A percentile compares a stretch with the other conserved stretches of the same genome.
Conservation (phyloP, 495 filamentous ascomycete species). For the Podospora australis region DNA sequence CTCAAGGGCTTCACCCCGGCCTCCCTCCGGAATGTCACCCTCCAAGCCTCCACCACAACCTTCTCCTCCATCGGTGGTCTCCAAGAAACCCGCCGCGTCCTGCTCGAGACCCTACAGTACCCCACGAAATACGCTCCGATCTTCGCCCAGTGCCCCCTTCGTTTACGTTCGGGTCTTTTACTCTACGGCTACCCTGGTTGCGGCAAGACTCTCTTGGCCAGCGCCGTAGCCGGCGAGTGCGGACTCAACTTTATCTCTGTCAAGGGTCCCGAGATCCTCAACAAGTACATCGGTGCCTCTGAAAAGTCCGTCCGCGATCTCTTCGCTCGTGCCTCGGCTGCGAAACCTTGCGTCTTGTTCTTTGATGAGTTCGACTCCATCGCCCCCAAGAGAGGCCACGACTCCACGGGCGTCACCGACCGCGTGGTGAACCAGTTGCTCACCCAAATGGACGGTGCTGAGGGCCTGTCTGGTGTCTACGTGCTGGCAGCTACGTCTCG, state of each 20-base stretch:
- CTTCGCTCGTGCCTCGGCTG: slow-evolving; percentile 85
- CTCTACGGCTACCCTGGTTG: slow-evolving; percentile 95
- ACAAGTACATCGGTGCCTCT: slow-evolving; percentile 95
- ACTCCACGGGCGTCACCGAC: slow-evolving; percentile 93
- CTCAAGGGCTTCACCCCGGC: slow-evolving; percentile 90
- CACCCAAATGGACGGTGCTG: slow-evolving; percentile 98
- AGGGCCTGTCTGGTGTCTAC: slow-evolving; percentile 89
- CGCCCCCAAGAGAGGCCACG: slow-evolving; percentile 93
- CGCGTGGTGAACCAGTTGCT: slow-evolving; percentile 97
- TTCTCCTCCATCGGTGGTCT: slow-evolving; percentile 90
- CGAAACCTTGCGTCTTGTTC: slow-evolving; percentile 87
- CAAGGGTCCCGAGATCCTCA: slow-evolving; percentile 95
- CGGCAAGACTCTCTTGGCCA: slow-evolving; percentile 90
- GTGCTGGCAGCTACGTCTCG: slow-evolving; percentile 88
- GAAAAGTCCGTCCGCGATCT: slow-evolving; percentile 93
- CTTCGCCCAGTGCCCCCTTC: slow-evolving; percentile 89
- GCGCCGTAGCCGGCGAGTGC: slow-evolving; percentile 90
- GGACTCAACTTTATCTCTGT: slow-evolving; percentile 97
- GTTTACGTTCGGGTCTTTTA: slow-evolving; percentile 83
- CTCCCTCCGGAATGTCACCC: slow-evolving; percentile 84
- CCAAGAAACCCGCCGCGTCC: slow-evolving; percentile 70
- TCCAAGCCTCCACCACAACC: slow-evolving; percentile 81
- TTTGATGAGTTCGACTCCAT: slow-evolving; percentile 99
- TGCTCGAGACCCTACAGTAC: slow-evolving; percentile 93
- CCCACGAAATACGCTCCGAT: slow-evolving; percentile 97